Evolutionary conservation across 371 early-diverging fungal species (phyloP).

Genomic region (Apophysomyces sp.): DNA sequence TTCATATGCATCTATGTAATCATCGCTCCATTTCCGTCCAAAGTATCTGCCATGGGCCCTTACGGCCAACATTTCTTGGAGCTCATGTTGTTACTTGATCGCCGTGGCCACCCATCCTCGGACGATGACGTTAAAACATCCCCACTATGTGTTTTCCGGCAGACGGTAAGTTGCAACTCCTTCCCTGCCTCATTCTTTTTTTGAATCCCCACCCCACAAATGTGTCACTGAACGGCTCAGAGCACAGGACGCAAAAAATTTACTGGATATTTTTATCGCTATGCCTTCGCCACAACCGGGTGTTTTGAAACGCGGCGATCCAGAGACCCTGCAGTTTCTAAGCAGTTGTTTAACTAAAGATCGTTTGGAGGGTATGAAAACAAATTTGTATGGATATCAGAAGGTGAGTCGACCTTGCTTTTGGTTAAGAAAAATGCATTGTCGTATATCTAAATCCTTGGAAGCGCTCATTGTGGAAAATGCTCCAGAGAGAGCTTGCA

Average conservation of each 20-base stretch:
- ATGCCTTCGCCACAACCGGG: slow-evolving; percentile 38
- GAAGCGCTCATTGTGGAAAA: slow-evolving; percentile 62
- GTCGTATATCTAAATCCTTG: not conserved
- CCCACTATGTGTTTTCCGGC: not conserved
- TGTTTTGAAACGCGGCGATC: slow-evolving; percentile 1
- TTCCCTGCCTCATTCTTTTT: no score
- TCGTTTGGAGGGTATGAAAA: slow-evolving; percentile 56
- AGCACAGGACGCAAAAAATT: not conserved
- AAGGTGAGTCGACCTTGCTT: slow-evolving; percentile 23
- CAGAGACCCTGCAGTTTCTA: slow-evolving; percentile 16
- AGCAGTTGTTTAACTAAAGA: slow-evolving; percentile 5
- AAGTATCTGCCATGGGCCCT: not conserved
- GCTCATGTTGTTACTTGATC: not conserved
- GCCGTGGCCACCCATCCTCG: not conserved
- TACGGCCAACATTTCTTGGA: not conserved
- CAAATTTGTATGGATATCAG: slow-evolving; percentile 58
- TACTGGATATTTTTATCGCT: slow-evolving; percentile 41
- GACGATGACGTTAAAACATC: not conserved
- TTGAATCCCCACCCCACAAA: not conserved
- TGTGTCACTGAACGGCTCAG: not conserved
- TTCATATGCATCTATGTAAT: not conserved
- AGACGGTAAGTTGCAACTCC: not conserved
- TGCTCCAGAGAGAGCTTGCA: slow-evolving; percentile 60
- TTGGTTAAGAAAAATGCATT: not conserved
- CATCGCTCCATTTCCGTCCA: not conserved